phyloP scores from a whole-genome alignment of 1,139 yeast genomes.

The Pneumocystis canis region DNA sequence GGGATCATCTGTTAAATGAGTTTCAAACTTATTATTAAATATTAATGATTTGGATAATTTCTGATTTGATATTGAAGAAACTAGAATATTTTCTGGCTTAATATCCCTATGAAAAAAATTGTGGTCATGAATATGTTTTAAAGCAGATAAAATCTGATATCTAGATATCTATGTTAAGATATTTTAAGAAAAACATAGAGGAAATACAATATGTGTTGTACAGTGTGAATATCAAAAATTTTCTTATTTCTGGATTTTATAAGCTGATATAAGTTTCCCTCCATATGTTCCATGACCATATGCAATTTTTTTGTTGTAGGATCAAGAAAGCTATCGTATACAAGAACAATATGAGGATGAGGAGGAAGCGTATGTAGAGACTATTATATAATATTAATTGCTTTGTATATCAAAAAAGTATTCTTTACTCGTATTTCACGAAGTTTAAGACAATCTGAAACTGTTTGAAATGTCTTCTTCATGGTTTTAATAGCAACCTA shows the following conservation, averaged over 20 bases:
- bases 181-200: background rate
- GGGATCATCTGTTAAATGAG: conserved; percentile 24
- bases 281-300: conserved; percentile 81
- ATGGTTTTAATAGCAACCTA: conserved; percentile 72
- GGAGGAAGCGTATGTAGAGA: conserved; percentile 48
- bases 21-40: conserved; percentile 32
- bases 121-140: conserved; percentile 62
- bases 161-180: background rate
- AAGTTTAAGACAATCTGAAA: conserved; percentile 46
- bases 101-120: conserved; percentile 81
- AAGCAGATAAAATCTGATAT: conserved; percentile 29
- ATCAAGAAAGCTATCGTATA: conserved; percentile 69
- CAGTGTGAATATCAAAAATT: conserved; percentile 42
- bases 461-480: conserved; percentile 37
- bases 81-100: conserved; percentile 77
- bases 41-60: conserved; percentile 53
- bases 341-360: conserved; percentile 56
- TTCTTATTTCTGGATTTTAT: conserved; percentile 35
- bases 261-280: conserved; percentile 61
- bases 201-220: conserved; percentile 40
- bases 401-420: conserved; percentile 3
- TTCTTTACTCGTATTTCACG: conserved; percentile 51
- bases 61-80: conserved; percentile 48
- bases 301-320: conserved; percentile 42
- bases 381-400: background rate